Percentiles rank a stretch among this genome's conserved stretches.
Evolutionary conservation across 495 filamentous ascomycete genomes (phyloP).

Genomic region (Penicillium pancosmium): DNA sequence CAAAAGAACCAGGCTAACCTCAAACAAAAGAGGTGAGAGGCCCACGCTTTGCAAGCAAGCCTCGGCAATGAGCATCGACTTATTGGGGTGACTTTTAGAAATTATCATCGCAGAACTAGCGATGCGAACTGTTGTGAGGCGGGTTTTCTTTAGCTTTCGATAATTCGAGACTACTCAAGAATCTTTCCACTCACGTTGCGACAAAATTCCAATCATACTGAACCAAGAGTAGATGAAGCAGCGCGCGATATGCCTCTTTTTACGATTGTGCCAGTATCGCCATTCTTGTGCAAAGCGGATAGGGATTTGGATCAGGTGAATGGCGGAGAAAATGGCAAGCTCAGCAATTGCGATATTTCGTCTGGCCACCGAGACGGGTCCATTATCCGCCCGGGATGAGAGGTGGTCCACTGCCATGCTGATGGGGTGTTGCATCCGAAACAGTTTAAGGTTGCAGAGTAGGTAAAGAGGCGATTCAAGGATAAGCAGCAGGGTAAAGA

Average conservation of each 20-base stretch:
- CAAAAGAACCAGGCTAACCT: conserved; percentile 38
- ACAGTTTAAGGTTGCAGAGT: neutral
- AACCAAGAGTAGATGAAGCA: conserved; percentile 36
- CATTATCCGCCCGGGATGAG: conserved; percentile 4
- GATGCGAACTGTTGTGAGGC: conserved; percentile 30
- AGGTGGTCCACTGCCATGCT: neutral
- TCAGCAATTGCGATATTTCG: conserved; percentile 34
- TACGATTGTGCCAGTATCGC: conserved; percentile 37
- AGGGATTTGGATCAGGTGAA: conserved; percentile 26
- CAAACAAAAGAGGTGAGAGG: conserved; percentile 39
- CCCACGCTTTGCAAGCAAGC: conserved; percentile 33
- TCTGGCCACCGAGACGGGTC: conserved; percentile 22
- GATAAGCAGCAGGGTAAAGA: neutral
- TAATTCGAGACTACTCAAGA: neutral
- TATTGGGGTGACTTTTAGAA: conserved; percentile 19
- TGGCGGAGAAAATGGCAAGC: conserved; percentile 30
- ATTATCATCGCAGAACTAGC: conserved; percentile 32
- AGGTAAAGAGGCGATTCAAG: too few relatives aligned
- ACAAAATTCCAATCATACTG: conserved; percentile 33
- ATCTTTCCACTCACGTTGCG: conserved; percentile 26
- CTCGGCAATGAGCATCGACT: conserved; percentile 31
- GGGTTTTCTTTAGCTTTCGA: neutral
- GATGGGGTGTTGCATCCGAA: neutral
- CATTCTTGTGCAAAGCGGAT: conserved; percentile 34
- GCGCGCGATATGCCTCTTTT: conserved; percentile 21